Percentiles rank a stretch among this genome's conserved stretches.
Evolutionary conservation across 495 filamentous ascomycete genomes (phyloP).

Genomic region (Talaromyces borbonicus): DNA sequence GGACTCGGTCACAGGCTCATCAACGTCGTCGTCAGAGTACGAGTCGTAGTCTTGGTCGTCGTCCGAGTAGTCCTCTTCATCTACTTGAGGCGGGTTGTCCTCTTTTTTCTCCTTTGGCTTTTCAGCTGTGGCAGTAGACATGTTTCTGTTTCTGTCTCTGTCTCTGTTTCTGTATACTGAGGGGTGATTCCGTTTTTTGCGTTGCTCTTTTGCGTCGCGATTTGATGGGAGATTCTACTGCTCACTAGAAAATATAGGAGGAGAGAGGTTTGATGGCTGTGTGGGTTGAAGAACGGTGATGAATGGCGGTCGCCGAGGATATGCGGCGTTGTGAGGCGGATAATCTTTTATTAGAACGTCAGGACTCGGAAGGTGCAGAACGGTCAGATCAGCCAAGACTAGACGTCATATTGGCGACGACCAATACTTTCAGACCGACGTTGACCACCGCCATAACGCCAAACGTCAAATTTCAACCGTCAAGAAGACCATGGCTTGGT

Average conservation of each 20-base stretch:
- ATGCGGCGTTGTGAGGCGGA: not conserved
- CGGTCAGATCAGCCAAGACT: no score
- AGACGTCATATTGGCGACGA: not conserved
- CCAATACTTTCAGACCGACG: no score
- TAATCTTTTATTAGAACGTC: not conserved
- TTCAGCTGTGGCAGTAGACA: constrained; percentile 29
- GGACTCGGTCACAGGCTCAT: constrained; percentile 11
- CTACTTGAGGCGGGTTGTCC: constrained; percentile 22
- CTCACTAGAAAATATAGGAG: no score
- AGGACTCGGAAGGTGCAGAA: not conserved
- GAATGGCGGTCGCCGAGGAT: no score
- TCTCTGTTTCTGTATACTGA: not conserved
- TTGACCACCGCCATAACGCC: no score
- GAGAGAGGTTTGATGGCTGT: no score
- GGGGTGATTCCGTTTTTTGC: not conserved
- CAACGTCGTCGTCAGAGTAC: constrained; percentile 38
- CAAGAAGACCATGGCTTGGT: no score
- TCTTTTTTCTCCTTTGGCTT: constrained; percentile 21
- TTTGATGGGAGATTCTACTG: not conserved
- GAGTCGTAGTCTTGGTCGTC: constrained; percentile 34
- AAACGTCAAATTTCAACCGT: no score
- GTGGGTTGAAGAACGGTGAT: no score
- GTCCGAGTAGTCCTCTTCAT: constrained; percentile 31
- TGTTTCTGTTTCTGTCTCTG: not conserved
- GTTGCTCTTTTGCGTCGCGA: not conserved